Base-by-base conservation (phyloP, 2,329 filamentous ascomycete species). In the Fusarium tanahbumbuense region DNA sequence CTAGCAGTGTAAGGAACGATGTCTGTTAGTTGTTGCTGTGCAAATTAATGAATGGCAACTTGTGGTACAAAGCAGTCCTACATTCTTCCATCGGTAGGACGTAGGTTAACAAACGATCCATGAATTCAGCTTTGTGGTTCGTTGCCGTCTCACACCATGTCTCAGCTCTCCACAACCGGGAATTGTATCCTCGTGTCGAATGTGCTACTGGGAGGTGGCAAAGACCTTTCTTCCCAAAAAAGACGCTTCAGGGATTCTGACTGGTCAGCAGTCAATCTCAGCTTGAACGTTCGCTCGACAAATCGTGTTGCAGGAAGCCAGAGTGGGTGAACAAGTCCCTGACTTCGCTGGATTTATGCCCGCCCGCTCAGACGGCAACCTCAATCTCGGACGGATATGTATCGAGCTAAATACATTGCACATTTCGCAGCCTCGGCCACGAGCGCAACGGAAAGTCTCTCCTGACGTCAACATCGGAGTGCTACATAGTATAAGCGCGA, bases 181-280 rank as follows among this genome's bases (percentile, higher is more conserved):
- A 59, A 60, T 56, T 45, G 16, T 28, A 27, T 12, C 25, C 28
- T 60, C 34, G 44, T 70, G 41, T 53, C 18, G 27, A 63, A 57
- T 23, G 23, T 34, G 27, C 20, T 44, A 49, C 47, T 56, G 32
- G 23, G 50, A 32, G 49, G 73, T 73, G 73, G 70, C 73, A 45
- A 73, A 45, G 56, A 20, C 34, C 46, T 15, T 20, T 64, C 59
- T 67, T 61, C 60, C 58, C 47, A 11, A 61, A 71, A 65, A 59
- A 69, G 65, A 62, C 13, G 56, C 40, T 67, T 47, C 53, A 55
- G 42, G 49, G 62, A 58, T 53, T 71, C 70, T 73, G 37, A 75
- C 66, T 75, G 73, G 73, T 56, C 41, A 37, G 56, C 42, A 37
- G 30, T 41, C 32, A 56, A 54, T 46, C 22, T 48, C 64, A 57